These are phyloP conservation scores for Populus tomentosa DNA, from an alignment of 441 rosid genomes.

Conservation along the genomic window DNA sequence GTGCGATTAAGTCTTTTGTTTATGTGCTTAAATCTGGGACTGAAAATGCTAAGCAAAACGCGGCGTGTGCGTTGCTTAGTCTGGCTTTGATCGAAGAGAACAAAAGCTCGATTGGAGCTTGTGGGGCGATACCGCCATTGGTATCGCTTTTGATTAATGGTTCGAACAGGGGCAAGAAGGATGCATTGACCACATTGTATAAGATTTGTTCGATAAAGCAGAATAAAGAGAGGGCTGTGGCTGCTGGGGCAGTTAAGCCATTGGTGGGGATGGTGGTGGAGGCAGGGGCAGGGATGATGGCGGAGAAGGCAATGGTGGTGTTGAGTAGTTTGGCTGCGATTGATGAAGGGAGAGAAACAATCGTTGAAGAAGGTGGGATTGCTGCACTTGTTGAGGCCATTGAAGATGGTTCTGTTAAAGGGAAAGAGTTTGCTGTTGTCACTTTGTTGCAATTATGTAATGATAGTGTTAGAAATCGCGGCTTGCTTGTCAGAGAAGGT, in stretches of 20 bases:
- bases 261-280: constrained; percentile 68
- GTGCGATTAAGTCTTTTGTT: constrained; percentile 72
- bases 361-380: constrained; percentile 83
- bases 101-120: constrained; percentile 74
- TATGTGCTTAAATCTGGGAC: constrained; percentile 88
- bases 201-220: constrained; percentile 68
- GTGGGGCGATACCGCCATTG: constrained; percentile 83
- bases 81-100: constrained; percentile 73
- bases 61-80: constrained; percentile 83
- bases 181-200: constrained; percentile 78
- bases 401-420: constrained; percentile 78
- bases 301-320: constrained; percentile 94
- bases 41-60: constrained; percentile 84
- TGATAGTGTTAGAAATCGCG: constrained; percentile 67
- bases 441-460: constrained; percentile 73
- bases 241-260: constrained; percentile 82
- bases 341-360: constrained; percentile 64
- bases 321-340: constrained; percentile 74
- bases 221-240: constrained; percentile 85
- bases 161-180: constrained; percentile 74
- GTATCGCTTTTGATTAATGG: constrained; percentile 72
- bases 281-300: constrained; percentile 67
- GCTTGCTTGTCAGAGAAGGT: constrained; percentile 85
- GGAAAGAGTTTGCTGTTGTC: constrained; percentile 78
- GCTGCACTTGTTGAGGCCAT: constrained; percentile 84